Evolutionary conservation across 352 stramenopile species (phyloP).

Genomic region (Pythium angustatum): DNA sequence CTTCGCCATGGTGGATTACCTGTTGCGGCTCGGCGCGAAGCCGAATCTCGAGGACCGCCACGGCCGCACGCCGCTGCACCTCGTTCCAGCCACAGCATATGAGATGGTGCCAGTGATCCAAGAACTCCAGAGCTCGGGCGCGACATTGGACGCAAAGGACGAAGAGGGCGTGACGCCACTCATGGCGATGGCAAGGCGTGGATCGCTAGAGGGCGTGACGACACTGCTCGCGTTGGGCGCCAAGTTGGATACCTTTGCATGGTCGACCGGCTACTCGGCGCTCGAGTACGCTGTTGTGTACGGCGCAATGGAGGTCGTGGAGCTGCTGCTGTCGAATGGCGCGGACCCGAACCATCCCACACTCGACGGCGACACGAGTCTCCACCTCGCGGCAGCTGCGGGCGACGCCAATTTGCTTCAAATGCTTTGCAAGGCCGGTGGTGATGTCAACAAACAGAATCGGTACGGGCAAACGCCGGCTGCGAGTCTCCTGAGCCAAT

Average conservation of each 20-base stretch:
- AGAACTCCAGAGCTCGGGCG: constrained; percentile 51
- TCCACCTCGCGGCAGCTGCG: constrained; percentile 62
- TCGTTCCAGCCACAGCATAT: constrained; percentile 38
- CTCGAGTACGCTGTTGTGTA: constrained; percentile 58
- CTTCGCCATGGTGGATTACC: constrained; percentile 59
- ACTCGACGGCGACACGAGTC: constrained; percentile 65
- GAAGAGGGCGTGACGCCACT: constrained; percentile 73
- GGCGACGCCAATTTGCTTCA: constrained; percentile 53
- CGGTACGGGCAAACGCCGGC: constrained; percentile 69
- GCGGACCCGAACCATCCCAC: constrained; percentile 62
- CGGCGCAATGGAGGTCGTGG: constrained; percentile 49
- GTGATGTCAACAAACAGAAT: constrained; percentile 62
- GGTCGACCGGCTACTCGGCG: constrained; percentile 75
- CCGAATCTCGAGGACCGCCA: constrained; percentile 61
- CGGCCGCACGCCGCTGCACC: constrained; percentile 65
- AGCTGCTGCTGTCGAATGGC: constrained; percentile 69
- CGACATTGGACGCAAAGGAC: constrained; percentile 62
- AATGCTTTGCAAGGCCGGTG: constrained; percentile 53
- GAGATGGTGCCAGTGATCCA: constrained; percentile 74
- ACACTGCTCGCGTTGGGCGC: constrained; percentile 76
- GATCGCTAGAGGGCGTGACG: constrained; percentile 66
- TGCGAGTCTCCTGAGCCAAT: constrained; percentile 48
- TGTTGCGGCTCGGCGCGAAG: constrained; percentile 50
- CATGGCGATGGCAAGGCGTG: constrained; percentile 67
- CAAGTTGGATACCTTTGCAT: constrained; percentile 58